These are phyloP conservation scores for Cucurbita maxima DNA, from an alignment of 306 rosid species.

Conservation along the genomic window DNA sequence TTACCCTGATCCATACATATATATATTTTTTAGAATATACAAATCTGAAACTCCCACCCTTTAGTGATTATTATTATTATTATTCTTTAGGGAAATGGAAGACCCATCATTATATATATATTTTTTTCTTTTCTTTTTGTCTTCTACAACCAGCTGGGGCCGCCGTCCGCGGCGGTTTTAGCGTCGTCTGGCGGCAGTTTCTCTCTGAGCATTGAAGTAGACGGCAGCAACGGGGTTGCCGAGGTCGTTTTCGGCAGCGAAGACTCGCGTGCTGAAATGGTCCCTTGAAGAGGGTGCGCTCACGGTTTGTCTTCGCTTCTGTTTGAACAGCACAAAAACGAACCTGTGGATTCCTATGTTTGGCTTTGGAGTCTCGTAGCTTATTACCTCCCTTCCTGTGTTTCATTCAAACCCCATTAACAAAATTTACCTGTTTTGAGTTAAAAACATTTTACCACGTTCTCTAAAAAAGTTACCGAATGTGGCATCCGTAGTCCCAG, in stretches of 20 bases:
- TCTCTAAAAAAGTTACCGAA: conserved; percentile 35
- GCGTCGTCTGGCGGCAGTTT: conserved; percentile 9
- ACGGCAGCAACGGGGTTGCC: conserved; percentile 10
- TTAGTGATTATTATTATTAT: neutral
- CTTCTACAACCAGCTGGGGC: neutral
- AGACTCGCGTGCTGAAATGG: neutral
- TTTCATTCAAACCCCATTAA: neutral
- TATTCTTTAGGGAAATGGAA: neutral
- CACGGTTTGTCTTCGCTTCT: conserved; percentile 3
- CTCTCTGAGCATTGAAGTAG: conserved; percentile 10
- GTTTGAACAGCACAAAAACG: conserved; percentile 9
- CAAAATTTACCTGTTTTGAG: neutral
- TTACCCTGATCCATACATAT: neutral
- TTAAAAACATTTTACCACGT: too few species aligned
- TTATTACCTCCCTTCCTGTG: neutral
- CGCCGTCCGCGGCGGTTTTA: neutral
- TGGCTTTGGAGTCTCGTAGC: conserved; percentile 4
- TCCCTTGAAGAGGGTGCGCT: conserved; percentile 8
- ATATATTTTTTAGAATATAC: neutral
- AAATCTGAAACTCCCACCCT: neutral
- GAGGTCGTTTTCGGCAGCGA: conserved; percentile 5
- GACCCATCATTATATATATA: neutral
- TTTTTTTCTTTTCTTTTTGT: too few species aligned
- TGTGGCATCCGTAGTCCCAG: conserved; percentile 69
- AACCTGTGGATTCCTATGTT: conserved; percentile 12